These are phyloP conservation scores for Asterionellopsis glacialis DNA, from an alignment of 108 stramenopile genomes.

Conservation along the genomic window DNA sequence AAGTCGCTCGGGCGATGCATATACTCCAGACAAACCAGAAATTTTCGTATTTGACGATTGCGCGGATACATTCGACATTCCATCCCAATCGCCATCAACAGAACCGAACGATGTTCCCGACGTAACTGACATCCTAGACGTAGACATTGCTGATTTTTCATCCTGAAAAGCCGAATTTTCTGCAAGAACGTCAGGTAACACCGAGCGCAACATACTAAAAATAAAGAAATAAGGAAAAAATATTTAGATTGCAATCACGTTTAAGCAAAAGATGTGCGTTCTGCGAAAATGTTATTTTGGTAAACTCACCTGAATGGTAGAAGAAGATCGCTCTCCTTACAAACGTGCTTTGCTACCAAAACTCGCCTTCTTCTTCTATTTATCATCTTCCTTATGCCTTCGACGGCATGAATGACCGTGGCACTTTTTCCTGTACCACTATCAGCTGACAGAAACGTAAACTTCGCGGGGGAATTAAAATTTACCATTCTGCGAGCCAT, in stretches of 20 bases:
- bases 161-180: not conserved
- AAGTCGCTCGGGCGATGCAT: too few species aligned
- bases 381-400: conserved; percentile 25
- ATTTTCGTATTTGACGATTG: too few species aligned
- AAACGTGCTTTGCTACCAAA: not conserved
- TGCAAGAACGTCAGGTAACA: not conserved
- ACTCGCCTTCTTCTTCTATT: not conserved
- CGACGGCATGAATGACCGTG: conserved; percentile 16
- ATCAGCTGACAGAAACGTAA: conserved; percentile 5
- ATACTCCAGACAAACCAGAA: too few species aligned
- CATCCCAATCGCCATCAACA: too few species aligned
- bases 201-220: conserved; percentile 1
- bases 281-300: too few species aligned
- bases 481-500: too few species aligned
- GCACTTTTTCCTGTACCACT: conserved; percentile 12
- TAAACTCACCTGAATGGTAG: conserved; percentile 8
- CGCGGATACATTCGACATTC: too few species aligned
- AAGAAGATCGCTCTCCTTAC: conserved; percentile 11
- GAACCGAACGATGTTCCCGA: too few species aligned
- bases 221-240: not conserved
- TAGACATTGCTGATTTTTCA: not conserved
- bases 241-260: too few species aligned
- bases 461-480: not conserved
- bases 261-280: too few species aligned
- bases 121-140: too few species aligned